Evolutionary conservation across 345 rosid genomes (phyloP).

Genomic region (Populus tremula): DNA sequence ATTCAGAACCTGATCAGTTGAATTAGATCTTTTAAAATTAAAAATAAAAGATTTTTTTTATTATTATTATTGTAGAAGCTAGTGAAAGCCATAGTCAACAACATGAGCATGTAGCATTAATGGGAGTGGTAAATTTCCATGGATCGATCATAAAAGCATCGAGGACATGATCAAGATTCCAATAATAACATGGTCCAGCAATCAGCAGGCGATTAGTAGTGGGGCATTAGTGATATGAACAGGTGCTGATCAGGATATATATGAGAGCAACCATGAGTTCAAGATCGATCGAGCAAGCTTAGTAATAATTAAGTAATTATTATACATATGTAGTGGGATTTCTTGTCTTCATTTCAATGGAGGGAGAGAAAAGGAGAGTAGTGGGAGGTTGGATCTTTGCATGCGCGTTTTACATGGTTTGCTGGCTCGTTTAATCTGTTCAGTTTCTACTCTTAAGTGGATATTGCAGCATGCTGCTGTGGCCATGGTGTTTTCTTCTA

Average conservation of each 20-base stretch:
- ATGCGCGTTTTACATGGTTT: background rate
- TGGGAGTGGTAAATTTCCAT: background rate
- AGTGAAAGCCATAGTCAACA: background rate
- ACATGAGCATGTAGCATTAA: background rate
- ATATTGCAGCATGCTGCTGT: too few species aligned
- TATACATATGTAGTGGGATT: background rate
- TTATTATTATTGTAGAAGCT: too few species aligned
- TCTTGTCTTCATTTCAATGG: background rate
- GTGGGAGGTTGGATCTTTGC: background rate
- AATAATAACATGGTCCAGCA: background rate
- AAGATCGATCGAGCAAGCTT: background rate
- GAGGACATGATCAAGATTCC: background rate
- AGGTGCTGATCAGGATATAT: background rate
- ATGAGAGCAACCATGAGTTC: background rate
- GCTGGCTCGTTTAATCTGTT: background rate
- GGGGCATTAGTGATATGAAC: background rate
- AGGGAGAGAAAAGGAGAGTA: background rate
- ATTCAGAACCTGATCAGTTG: rapidly evolving
- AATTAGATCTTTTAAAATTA: too few species aligned
- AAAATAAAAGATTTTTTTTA: background rate
- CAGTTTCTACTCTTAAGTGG: background rate
- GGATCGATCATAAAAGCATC: background rate
- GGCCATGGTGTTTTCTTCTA: too few species aligned
- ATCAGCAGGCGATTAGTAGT: background rate
- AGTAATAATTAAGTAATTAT: background rate